Conservation (phyloP, 73 alveolate species). For the Effrenium voratum region DNA sequence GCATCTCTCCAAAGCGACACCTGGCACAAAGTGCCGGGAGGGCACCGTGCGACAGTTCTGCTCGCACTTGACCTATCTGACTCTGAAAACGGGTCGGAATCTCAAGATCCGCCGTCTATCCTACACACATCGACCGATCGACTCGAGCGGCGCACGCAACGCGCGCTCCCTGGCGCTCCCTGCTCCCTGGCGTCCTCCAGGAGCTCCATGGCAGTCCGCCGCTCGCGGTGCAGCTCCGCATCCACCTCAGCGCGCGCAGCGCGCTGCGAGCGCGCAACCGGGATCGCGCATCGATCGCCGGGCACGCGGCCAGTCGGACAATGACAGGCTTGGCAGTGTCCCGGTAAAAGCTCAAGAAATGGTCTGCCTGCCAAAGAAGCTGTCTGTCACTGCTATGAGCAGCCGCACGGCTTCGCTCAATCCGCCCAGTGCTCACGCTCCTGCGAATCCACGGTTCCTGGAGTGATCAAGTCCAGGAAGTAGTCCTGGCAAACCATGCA, state of each 20-base stretch:
- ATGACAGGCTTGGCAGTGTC: not conserved
- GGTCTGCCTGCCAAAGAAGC: not conserved
- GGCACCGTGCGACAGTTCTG: too few species aligned
- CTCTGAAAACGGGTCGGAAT: too few species aligned
- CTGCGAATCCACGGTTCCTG: not conserved
- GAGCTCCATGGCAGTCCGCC: not conserved
- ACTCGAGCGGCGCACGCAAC: too few species aligned
- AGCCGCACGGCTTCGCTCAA: not conserved
- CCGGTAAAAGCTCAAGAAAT: not conserved
- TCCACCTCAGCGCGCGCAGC: not conserved
- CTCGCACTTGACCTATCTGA: too few species aligned
- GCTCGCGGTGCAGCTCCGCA: not conserved
- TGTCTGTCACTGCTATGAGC: too few species aligned
- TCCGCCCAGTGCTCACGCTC: too few species aligned
- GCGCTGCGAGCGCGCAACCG: not conserved
- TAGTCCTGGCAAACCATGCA: not conserved
- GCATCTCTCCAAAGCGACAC: not conserved
- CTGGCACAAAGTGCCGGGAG: not conserved
- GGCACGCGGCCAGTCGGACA: not conserved
- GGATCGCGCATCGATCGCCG: not conserved
- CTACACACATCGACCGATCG: too few species aligned
- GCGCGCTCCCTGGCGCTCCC: too few species aligned
- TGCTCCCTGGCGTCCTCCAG: not conserved
- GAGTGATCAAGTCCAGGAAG: conserved; percentile 36
- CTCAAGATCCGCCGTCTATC: too few species aligned